These are phyloP conservation scores for Russula ochroleuca DNA, from an alignment of 768 basidiomycete genomes.

Conservation along the genomic window DNA sequence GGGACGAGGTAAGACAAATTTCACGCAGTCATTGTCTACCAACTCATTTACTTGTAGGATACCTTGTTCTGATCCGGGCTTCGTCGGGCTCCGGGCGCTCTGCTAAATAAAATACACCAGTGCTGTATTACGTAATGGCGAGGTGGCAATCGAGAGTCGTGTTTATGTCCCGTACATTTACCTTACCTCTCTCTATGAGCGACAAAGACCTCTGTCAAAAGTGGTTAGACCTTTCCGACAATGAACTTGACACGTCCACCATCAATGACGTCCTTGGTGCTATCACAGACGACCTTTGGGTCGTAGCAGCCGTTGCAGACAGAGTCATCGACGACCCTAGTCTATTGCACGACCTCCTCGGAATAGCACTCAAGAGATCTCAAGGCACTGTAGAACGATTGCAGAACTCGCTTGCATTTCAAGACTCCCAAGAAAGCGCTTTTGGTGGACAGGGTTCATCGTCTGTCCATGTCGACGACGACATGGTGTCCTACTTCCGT, in stretches of 20 bases:
- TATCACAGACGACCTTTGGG: constrained; percentile 70
- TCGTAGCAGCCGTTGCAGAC: constrained; percentile 67
- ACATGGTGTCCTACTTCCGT: constrained; percentile 52
- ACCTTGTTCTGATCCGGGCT: constrained; percentile 56
- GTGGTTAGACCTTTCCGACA: constrained; percentile 57
- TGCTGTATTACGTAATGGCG: background rate
- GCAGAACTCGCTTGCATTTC: constrained; percentile 27
- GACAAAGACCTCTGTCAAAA: constrained; percentile 34
- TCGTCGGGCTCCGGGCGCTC: too few relatives aligned
- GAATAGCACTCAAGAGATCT: constrained; percentile 61
- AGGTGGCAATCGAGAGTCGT: background rate
- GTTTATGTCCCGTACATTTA: background rate
- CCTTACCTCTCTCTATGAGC: background rate
- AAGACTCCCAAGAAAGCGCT: constrained; percentile 25
- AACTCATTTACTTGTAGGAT: constrained; percentile 46
- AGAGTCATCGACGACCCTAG: constrained; percentile 54
- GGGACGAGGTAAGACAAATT: constrained; percentile 70
- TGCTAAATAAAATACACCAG: background rate
- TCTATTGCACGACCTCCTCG: constrained; percentile 55
- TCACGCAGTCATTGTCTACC: background rate
- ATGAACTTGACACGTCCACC: constrained; percentile 50
- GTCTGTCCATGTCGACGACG: constrained; percentile 31
- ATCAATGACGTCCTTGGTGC: constrained; percentile 47
- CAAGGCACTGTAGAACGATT: constrained; percentile 41
- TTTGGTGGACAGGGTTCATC: constrained; percentile 21